Evolutionary conservation across 1,139 yeast genomes (phyloP), one percentile per base, ranked within the genome.

Genomic region (Kodamaea sp.): DNA sequence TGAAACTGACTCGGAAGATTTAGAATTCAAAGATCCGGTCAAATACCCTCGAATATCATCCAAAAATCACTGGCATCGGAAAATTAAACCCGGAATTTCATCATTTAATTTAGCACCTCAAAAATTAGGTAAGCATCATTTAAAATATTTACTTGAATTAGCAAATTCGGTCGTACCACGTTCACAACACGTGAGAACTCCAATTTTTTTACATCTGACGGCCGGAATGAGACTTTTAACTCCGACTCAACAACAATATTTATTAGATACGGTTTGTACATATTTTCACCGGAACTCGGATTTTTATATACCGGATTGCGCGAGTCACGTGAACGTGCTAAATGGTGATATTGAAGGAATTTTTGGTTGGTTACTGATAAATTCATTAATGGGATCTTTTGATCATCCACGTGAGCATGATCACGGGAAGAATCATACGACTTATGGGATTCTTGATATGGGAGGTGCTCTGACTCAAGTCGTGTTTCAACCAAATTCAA

Each of bases 391-490:
- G 29, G 84, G 83, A 1, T 64, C 80, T 0, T 67, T 83, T 34
- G 81, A 79, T 43, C 42, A 56, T 27, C 80, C 82, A 0, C 57
- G 53, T 6, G 41, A 49, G n/a, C 80, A 76, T 45, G 62, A 67
- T 31, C 79, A 75, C 47, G 79, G 79, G 2, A 69, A 72, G 39
- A 65, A 67, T 39, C 81, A 77, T 45, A 64, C 74, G 23, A 79
- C 94, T 0, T 84, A 78, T 50, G 95, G 95, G 2, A 68, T 86
- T 28, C 59, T 87, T 44, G 95, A 86, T 48, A 82, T 87, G 89
- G 95, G 95, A 4, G 95, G 95, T 0, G 94, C 94, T 0, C 83
- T 92, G 2, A 82, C 95, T 1, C 95, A 87, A 55, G 78, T 87
- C 28, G 86, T 88, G 1, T 86, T 84, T 56, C 84, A 79, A 48